Evolutionary conservation across 2,329 filamentous ascomycete genomes (phyloP).

Genomic region (Alternaria gansuensis): DNA sequence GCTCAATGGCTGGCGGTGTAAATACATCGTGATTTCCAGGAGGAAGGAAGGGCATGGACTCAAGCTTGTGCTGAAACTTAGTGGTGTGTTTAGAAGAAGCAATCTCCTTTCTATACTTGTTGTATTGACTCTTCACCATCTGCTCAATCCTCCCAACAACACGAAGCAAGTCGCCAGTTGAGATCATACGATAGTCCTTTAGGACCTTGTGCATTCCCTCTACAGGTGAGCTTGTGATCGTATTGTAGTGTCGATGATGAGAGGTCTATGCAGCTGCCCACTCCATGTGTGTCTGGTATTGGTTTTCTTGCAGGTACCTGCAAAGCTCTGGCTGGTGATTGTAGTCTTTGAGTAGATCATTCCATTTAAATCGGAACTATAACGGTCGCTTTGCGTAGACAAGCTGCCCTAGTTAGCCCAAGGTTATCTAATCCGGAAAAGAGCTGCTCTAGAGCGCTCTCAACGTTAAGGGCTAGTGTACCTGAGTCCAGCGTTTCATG

Average conservation of each 20-base stretch:
- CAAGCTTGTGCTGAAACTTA: constrained; percentile 9
- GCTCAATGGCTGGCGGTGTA: constrained; percentile 21
- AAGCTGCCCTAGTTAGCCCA: constrained; percentile 18
- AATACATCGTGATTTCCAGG: constrained; percentile 19
- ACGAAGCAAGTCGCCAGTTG: constrained; percentile 19
- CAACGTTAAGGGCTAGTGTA: constrained; percentile 7
- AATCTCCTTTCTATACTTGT: constrained; percentile 21
- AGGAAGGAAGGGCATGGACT: constrained; percentile 21
- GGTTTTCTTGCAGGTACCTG: constrained; percentile 19
- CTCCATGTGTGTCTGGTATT: constrained; percentile 19
- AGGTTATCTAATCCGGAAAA: not conserved
- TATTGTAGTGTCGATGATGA: constrained; percentile 21
- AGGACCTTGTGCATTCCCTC: constrained; percentile 25
- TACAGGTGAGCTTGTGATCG: constrained; percentile 20
- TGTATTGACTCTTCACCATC: constrained; percentile 22
- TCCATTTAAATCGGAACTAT: constrained; percentile 21
- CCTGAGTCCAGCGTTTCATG: constrained; percentile 24
- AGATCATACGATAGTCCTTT: constrained; percentile 27
- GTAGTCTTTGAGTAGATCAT: constrained; percentile 22
- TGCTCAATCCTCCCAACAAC: constrained; percentile 18
- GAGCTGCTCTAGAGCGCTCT: too few species aligned
- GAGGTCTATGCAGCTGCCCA: constrained; percentile 25
- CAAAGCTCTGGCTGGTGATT: constrained; percentile 16
- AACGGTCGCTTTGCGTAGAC: constrained; percentile 24
- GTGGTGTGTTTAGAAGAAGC: constrained; percentile 19